Conservation (phyloP, 495 filamentous ascomycete species). For the Podospora pseudoanserina region DNA sequence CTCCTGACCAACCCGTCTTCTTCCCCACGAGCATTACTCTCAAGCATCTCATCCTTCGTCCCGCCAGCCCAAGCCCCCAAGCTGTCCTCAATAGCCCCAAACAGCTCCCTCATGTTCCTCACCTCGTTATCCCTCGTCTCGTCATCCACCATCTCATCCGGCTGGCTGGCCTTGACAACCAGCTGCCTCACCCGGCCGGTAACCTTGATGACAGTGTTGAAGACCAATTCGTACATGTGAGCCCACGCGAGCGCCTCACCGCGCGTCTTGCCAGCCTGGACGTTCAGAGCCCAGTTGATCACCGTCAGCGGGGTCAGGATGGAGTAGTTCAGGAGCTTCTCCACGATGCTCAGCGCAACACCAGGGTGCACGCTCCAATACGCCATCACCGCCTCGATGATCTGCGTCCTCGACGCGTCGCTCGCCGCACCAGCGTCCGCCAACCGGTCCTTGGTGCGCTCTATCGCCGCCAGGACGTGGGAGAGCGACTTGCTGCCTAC, state of each 20-base stretch:
- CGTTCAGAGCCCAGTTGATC: slow-evolving; percentile 78
- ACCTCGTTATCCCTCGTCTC: slow-evolving; percentile 63
- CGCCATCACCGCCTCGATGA: slow-evolving; percentile 81
- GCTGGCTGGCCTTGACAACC: slow-evolving; percentile 49
- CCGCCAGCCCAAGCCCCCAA: slow-evolving; percentile 69
- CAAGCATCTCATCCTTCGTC: slow-evolving; percentile 64
- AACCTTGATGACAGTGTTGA: slow-evolving; percentile 85
- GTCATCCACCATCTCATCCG: slow-evolving; percentile 35
- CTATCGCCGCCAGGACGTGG: slow-evolving; percentile 92
- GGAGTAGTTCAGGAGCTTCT: slow-evolving; percentile 96
- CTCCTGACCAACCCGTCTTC: slow-evolving; percentile 64
- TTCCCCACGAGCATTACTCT: slow-evolving; percentile 36
- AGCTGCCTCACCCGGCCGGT: slow-evolving; percentile 86
- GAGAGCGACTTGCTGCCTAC: slow-evolving; percentile 93
- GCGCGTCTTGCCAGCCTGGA: slow-evolving; percentile 44
- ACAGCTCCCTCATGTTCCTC: slow-evolving; percentile 69
- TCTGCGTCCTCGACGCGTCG: slow-evolving; percentile 72
- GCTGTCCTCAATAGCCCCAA: slow-evolving; percentile 75
- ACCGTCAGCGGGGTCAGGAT: slow-evolving; percentile 81
- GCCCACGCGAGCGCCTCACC: slow-evolving; percentile 67
- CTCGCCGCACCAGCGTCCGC: slow-evolving; percentile 71
- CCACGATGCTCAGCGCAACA: slow-evolving; percentile 86
- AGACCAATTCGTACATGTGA: slow-evolving; percentile 84
- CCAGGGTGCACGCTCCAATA: slow-evolving; percentile 95
- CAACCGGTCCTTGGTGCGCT: slow-evolving; percentile 90